Percentiles rank a stretch among this genome's conserved stretches.
These are phyloP conservation scores for Kingdonia uniflora DNA, from an alignment of 164 flowering plant genomes.

Conservation along the genomic window DNA sequence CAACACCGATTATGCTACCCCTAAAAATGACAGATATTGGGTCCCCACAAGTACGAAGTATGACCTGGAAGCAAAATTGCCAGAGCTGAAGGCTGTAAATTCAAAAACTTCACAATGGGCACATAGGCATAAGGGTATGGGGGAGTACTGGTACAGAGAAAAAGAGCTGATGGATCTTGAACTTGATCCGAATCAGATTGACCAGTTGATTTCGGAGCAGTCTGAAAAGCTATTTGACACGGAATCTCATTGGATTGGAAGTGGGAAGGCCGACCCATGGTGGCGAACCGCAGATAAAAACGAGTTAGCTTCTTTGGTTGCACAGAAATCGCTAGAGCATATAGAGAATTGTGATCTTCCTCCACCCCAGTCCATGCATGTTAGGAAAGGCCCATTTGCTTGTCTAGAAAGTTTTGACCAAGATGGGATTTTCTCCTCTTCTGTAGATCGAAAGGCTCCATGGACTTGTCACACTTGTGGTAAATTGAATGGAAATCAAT, in stretches of 20 bases:
- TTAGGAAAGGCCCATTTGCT: conserved; percentile 14
- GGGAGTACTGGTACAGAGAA: conserved; percentile 14
- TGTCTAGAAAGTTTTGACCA: conserved; percentile 19
- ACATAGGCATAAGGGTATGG: conserved; percentile 16
- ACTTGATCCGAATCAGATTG: neutral
- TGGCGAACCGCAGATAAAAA: conserved; percentile 41
- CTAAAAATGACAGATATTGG: conserved; percentile 1
- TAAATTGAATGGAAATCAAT: conserved; percentile 11
- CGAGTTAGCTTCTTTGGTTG: conserved; percentile 42
- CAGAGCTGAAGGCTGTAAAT: conserved; percentile 17
- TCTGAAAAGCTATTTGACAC: conserved; percentile 20
- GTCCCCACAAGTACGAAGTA: conserved; percentile 16
- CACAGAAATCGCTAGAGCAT: conserved; percentile 30
- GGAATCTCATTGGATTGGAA: conserved; percentile 27
- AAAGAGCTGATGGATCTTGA: conserved; percentile 23
- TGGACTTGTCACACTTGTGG: conserved; percentile 15
- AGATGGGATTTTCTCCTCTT: conserved; percentile 10
- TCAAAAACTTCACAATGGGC: conserved; percentile 7
- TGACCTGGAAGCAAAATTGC: conserved; percentile 18
- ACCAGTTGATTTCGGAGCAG: conserved; percentile 10
- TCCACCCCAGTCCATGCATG: conserved; percentile 22
- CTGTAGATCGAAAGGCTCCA: conserved; percentile 19
- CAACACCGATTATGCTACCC: conserved; percentile 8
- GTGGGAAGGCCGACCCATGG: conserved; percentile 39
- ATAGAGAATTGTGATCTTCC: conserved; percentile 53